Conservation (phyloP, 306 rosid species). For the Cicer bijugum region DNA sequence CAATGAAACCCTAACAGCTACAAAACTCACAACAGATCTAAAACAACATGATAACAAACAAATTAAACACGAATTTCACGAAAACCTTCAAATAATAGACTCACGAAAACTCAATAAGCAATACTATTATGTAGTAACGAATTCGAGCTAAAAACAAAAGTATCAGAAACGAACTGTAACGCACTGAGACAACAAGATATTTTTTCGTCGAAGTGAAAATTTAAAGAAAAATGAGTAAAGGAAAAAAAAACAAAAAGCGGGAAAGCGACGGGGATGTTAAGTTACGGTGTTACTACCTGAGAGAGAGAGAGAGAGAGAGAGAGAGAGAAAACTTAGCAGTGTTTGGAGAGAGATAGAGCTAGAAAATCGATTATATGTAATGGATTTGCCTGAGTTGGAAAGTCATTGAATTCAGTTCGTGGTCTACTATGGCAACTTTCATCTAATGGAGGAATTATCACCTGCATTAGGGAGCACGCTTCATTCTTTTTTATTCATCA, state of each 20-base stretch:
- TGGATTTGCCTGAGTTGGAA: constrained; percentile 5
- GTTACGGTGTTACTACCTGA: constrained; percentile 36
- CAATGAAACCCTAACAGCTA: constrained; percentile 49
- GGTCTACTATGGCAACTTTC: constrained; percentile 66
- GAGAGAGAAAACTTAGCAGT: constrained; percentile 32
- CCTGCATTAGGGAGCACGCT: constrained; percentile 35
- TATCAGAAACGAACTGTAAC: constrained; percentile 15
- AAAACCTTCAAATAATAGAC: constrained; percentile 17
- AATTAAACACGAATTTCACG: constrained; percentile 42
- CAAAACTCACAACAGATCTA: constrained; percentile 52
- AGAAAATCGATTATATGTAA: constrained; percentile 33
- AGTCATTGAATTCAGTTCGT: constrained; percentile 38
- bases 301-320: constrained; percentile 43
- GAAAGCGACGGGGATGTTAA: constrained; percentile 36
- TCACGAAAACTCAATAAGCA: not conserved
- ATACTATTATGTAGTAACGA: not conserved
- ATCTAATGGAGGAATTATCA: constrained; percentile 38
- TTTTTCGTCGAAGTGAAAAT: constrained; percentile 24
- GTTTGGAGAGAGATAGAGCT: constrained; percentile 48
- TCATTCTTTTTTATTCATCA: not conserved
- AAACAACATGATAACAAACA: constrained; percentile 19
- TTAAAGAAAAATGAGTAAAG: not conserved
- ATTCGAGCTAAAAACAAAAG: not conserved
- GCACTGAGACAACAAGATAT: not conserved
- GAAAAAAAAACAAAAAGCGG: constrained; percentile 38